Percentiles rank a stretch among this genome's conserved stretches.
Evolutionary conservation across 2,329 filamentous ascomycete species (phyloP).

Genomic region (Graphilbum fragrans): DNA sequence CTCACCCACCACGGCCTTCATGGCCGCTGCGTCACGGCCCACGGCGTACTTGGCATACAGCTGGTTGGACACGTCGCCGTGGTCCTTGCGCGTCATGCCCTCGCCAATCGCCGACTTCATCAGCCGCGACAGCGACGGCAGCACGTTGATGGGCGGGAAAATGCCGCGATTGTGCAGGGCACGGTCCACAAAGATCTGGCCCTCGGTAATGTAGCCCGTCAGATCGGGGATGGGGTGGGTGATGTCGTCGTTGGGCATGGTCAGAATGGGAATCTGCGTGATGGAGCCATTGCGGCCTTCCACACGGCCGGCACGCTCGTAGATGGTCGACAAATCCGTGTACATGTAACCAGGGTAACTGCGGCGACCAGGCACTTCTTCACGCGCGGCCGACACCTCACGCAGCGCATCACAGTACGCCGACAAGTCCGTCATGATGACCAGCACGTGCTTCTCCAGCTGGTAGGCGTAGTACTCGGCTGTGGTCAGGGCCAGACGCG

Average conservation of each 20-base stretch:
- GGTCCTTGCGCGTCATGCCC: constrained; percentile 90
- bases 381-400: constrained; percentile 93
- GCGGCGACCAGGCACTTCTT: constrained; percentile 98
- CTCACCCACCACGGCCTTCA: constrained; percentile 99
- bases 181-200: constrained; percentile 95
- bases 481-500: constrained; percentile 92
- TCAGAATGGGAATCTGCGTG: constrained; percentile 96
- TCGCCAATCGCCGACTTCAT: constrained; percentile 99
- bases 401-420: constrained; percentile 98
- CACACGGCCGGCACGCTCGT: constrained; percentile 97
- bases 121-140: constrained; percentile 93
- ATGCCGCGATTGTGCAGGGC: constrained; percentile 91
- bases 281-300: constrained; percentile 95
- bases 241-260: constrained; percentile 99
- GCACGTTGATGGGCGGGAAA: constrained; percentile 97
- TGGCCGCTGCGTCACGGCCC: constrained; percentile 91
- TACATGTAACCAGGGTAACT: constrained; percentile 99
- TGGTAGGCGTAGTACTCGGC: constrained; percentile 99
- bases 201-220: constrained; percentile 98
- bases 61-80: constrained; percentile 98
- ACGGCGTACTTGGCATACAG: constrained; percentile 99
- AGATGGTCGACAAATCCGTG: constrained; percentile 99
- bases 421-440: constrained; percentile 95
- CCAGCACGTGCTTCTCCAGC: constrained; percentile 97
- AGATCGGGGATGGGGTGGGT: constrained; percentile 98